Conservation (phyloP, 1,284 basidiomycete genomes). For the Cystobasidium slooffiae region DNA sequence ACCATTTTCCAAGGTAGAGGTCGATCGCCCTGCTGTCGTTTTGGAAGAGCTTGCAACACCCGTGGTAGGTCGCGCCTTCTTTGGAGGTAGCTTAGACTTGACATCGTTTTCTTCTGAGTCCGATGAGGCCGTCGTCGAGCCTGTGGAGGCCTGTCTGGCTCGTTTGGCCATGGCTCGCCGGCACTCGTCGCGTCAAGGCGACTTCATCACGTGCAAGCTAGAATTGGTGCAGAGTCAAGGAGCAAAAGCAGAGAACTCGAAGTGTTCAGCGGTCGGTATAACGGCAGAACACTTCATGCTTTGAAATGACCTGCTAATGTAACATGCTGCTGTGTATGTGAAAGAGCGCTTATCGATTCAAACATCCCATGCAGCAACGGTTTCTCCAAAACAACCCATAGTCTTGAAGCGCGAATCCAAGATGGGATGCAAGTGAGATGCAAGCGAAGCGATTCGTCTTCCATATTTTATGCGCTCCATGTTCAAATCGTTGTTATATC, state of each 20-base stretch:
- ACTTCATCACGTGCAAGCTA: neutral
- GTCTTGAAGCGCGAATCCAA: too few species aligned
- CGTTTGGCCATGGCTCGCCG: neutral
- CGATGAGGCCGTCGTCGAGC: neutral
- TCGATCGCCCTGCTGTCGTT: neutral
- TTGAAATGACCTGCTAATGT: too few species aligned
- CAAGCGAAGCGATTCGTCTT: too few species aligned
- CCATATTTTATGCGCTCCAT: neutral
- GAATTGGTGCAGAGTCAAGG: conserved; percentile 2
- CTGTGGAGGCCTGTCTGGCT: neutral
- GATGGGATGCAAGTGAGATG: too few species aligned
- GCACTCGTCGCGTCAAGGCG: neutral
- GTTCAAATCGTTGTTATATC: neutral
- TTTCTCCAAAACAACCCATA: too few species aligned
- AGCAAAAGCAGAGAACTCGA: neutral
- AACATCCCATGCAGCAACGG: too few species aligned
- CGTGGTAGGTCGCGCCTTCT: neutral
- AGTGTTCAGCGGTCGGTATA: too few species aligned
- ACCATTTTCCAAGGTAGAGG: neutral
- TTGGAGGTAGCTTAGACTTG: neutral
- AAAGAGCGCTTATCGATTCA: too few species aligned
- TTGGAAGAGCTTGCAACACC: too few species aligned
- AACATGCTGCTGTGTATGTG: too few species aligned
- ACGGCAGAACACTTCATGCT: too few species aligned
- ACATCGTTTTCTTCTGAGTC: neutral